These are phyloP conservation scores for Taxillus chinensis DNA, from an alignment of 164 flowering plant genomes.

Conservation along the genomic window DNA sequence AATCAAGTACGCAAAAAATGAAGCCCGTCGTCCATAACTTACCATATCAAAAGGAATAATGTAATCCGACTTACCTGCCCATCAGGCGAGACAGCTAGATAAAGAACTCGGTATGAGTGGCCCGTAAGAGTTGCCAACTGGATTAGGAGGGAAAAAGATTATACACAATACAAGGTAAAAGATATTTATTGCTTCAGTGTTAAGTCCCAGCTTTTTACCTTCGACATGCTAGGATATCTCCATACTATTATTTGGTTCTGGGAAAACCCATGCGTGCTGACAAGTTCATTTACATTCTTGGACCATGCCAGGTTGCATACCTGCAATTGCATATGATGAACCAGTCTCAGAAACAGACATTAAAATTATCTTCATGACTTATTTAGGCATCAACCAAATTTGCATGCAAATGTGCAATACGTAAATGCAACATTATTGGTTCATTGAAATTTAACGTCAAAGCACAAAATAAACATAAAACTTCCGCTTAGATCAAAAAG, in stretches of 20 bases:
- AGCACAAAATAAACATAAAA: neutral
- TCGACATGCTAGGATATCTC: constrained; percentile 93
- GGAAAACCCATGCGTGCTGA: constrained; percentile 97
- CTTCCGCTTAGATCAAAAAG: neutral
- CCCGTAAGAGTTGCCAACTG: constrained; percentile 96
- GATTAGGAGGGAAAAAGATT: constrained; percentile 9
- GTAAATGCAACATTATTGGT: no score
- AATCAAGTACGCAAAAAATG: neutral
- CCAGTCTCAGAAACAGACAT: no score
- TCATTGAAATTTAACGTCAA: no score
- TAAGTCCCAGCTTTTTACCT: constrained; percentile 30
- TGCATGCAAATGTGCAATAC: no score
- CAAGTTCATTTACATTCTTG: constrained; percentile 93
- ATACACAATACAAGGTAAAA: neutral
- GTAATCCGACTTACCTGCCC: constrained; percentile 60
- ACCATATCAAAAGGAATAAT: neutral
- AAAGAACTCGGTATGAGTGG: constrained; percentile 82
- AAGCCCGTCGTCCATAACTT: no score
- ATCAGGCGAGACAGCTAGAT: constrained; percentile 96
- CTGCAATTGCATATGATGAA: constrained; percentile 22
- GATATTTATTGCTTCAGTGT: neutral
- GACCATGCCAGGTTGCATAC: constrained; percentile 98
- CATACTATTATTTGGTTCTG: constrained; percentile 94
- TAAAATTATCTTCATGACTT: no score
- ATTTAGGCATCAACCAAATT: no score